phyloP scores from a whole-genome alignment of 257 asterid species.

The Perilla frutescens region DNA sequence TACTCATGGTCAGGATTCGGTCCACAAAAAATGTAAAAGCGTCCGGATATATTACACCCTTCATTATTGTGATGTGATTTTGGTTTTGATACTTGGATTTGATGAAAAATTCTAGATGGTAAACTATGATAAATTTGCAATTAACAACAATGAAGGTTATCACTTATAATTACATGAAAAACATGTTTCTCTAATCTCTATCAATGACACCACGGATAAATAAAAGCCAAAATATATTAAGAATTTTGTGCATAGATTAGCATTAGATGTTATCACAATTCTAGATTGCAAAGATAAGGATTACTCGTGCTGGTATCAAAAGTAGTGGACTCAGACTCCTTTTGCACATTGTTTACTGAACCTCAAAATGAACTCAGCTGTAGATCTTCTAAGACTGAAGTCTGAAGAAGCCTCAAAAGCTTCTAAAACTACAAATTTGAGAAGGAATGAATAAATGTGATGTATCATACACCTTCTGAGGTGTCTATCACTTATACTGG shows the following conservation, averaged over 20 bases:
- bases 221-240: too few species aligned
- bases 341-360: not conserved
- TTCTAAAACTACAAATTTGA: not conserved
- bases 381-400: not conserved
- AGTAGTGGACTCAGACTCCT: not conserved
- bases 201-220: not conserved
- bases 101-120: not conserved
- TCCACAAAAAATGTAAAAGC: too few species aligned
- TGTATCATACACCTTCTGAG: too few species aligned
- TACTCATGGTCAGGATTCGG: too few species aligned
- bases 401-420: not conserved
- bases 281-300: not conserved
- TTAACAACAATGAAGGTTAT: not conserved
- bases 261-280: slow-evolving; percentile 6
- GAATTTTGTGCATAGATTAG: not conserved
- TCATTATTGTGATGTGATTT: too few species aligned
- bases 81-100: too few species aligned
- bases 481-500: too few species aligned
- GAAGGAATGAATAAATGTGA: not conserved
- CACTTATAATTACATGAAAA: not conserved
- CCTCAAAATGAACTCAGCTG: not conserved
- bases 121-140: not conserved
- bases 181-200: not conserved
- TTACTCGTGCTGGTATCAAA: not conserved
- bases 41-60: too few species aligned